Evolutionary conservation across 1,284 basidiomycete genomes (phyloP).

Genomic region (Exsudoporus floridanus): DNA sequence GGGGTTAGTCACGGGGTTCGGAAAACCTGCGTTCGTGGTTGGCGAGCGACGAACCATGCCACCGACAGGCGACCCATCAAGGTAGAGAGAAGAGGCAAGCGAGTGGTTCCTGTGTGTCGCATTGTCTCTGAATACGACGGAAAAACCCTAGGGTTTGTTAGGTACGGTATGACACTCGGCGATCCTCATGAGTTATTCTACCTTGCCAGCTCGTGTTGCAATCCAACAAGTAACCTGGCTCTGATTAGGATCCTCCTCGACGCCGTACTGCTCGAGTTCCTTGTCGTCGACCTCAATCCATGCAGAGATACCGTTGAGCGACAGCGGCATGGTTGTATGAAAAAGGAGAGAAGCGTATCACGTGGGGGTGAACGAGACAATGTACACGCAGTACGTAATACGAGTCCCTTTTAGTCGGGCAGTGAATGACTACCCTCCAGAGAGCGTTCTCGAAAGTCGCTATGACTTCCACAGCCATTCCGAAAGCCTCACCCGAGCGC

Average conservation of each 20-base stretch:
- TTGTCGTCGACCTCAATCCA: conserved; percentile 37
- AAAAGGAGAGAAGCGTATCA: conserved; percentile 6
- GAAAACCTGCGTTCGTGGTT: not conserved
- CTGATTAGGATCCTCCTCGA: conserved; percentile 27
- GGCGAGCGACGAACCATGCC: conserved; percentile 9
- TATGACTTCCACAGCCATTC: conserved; percentile 17
- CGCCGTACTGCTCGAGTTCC: conserved; percentile 29
- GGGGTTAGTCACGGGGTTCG: not conserved
- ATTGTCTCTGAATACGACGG: conserved; percentile 22
- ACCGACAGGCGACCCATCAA: conserved; percentile 18
- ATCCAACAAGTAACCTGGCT: conserved; percentile 40
- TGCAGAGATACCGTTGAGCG: conserved; percentile 28
- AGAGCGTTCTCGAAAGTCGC: conserved; percentile 4
- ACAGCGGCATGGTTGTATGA: conserved; percentile 25
- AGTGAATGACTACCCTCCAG: conserved; percentile 2
- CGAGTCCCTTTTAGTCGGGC: not conserved
- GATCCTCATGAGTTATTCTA: conserved; percentile 10
- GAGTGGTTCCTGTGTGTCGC: conserved; percentile 6
- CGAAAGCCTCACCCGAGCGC: conserved; percentile 32
- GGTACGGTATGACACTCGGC: conserved; percentile 5
- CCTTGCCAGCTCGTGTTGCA: conserved; percentile 39
- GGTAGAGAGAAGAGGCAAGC: conserved; percentile 11
- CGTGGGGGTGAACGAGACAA: conserved; percentile 2
- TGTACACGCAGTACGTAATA: too few relatives aligned
- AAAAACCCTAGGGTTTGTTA: conserved; percentile 10